Conservation (phyloP, 1,284 basidiomycete species). For the Trametes versicolor region DNA sequence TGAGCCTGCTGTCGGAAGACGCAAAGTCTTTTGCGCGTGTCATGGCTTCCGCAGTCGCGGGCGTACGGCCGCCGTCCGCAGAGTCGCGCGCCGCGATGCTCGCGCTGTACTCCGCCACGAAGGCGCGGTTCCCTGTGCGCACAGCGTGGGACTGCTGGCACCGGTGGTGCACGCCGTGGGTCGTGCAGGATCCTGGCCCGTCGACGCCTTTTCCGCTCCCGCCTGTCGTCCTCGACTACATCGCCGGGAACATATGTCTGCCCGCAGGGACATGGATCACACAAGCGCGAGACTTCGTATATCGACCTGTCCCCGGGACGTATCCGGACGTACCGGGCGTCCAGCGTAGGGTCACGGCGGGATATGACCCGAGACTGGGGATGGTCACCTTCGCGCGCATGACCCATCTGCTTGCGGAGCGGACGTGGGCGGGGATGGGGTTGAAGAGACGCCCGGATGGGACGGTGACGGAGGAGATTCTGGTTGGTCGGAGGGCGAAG, state of each 20-base stretch:
- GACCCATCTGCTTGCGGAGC: conserved; percentile 28
- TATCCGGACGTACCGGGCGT: conserved; percentile 34
- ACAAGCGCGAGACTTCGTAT: conserved; percentile 20
- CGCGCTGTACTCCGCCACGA: conserved; percentile 25
- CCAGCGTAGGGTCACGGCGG: conserved; percentile 21
- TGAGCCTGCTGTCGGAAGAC: conserved; percentile 25
- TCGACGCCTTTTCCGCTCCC: neutral
- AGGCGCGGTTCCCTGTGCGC: conserved; percentile 28
- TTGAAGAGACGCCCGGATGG: conserved; percentile 22
- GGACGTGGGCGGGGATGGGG: conserved; percentile 22
- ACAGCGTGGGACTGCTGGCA: conserved; percentile 39
- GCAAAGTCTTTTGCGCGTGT: conserved; percentile 27
- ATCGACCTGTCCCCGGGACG: conserved; percentile 32
- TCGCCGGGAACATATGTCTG: conserved; percentile 27
- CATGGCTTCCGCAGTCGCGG: conserved; percentile 28
- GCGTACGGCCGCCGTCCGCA: conserved; percentile 18
- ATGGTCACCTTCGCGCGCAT: conserved; percentile 30
- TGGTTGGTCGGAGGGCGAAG: conserved; percentile 20
- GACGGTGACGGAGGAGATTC: conserved; percentile 25
- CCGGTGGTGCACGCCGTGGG: conserved; percentile 36
- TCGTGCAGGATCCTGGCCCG: conserved; percentile 16
- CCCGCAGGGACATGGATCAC: conserved; percentile 24
- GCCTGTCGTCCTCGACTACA: conserved; percentile 28
- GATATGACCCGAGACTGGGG: conserved; percentile 30
- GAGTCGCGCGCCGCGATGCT: conserved; percentile 32